Percentiles rank a stretch among this genome's conserved stretches.
Evolutionary conservation across 2,329 filamentous ascomycete genomes (phyloP).

Genomic region (Paecilomyces dactylethromorphus): DNA sequence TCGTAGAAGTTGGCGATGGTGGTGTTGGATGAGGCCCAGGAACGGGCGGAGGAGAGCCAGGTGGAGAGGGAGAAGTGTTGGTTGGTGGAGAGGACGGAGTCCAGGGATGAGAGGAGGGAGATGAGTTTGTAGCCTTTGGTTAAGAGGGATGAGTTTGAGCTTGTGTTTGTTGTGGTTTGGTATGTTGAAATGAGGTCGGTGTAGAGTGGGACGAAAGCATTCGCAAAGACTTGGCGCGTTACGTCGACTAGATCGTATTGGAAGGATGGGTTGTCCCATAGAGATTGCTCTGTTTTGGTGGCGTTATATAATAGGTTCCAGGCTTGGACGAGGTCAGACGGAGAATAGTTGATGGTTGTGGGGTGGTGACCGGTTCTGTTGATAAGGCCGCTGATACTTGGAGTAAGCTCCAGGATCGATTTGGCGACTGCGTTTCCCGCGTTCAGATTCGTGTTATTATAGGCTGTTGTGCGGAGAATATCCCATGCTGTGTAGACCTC

Average conservation of each 20-base stretch:
- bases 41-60: slow-evolving; percentile 37
- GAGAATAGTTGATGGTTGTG: slow-evolving; percentile 39
- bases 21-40: slow-evolving; percentile 17
- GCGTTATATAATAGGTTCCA: slow-evolving; percentile 37
- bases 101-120: slow-evolving; percentile 31
- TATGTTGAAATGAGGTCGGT: slow-evolving; percentile 28
- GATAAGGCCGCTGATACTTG: slow-evolving; percentile 35
- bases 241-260: slow-evolving; percentile 45
- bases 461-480: slow-evolving; percentile 38
- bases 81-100: slow-evolving; percentile 37
- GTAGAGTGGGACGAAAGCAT: slow-evolving; percentile 40
- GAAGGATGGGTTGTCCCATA: slow-evolving; percentile 40
- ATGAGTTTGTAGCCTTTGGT: slow-evolving; percentile 22
- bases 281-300: slow-evolving; percentile 16
- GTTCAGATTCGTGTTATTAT: slow-evolving; percentile 44
- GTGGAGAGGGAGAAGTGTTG: slow-evolving; percentile 35
- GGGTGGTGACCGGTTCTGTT: slow-evolving; percentile 36
- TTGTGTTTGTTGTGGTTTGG: slow-evolving; percentile 14
- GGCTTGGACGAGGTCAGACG: slow-evolving; percentile 28
- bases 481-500: slow-evolving; percentile 43
- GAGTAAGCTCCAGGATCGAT: slow-evolving; percentile 41
- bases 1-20: slow-evolving; percentile 31
- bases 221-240: slow-evolving; percentile 43
- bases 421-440: slow-evolving; percentile 36
- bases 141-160: slow-evolving; percentile 13